Percentiles rank a stretch among this genome's conserved stretches.
phyloP scores from a whole-genome alignment of 2,329 filamentous ascomycete genomes.

The Tolypocladium amazonense region DNA sequence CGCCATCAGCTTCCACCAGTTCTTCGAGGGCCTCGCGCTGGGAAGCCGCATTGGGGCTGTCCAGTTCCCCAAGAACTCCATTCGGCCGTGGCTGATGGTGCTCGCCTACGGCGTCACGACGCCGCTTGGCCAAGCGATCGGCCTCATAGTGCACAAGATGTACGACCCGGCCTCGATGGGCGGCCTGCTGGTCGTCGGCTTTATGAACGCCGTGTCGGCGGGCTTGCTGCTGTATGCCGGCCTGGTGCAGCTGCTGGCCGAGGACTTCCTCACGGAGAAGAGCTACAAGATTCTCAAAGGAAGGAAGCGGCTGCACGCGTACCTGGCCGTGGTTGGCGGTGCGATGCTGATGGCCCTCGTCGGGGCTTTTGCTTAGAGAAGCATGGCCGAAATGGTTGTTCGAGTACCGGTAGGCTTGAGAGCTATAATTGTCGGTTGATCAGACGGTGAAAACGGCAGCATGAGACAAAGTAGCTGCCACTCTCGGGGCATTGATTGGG shows the following conservation, averaged over 20 bases:
- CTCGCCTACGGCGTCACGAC: slow-evolving; percentile 68
- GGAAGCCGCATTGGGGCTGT: slow-evolving; percentile 78
- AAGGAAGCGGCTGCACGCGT: slow-evolving; percentile 50
- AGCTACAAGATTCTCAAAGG: slow-evolving; percentile 59
- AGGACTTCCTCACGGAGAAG: slow-evolving; percentile 72
- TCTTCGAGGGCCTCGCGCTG: slow-evolving; percentile 78
- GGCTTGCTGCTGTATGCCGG: slow-evolving; percentile 75
- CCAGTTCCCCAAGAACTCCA: slow-evolving; percentile 62
- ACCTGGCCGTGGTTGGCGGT: slow-evolving; percentile 50
- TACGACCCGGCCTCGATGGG: slow-evolving; percentile 64
- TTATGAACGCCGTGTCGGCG: slow-evolving; percentile 79
- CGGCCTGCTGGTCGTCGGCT: slow-evolving; percentile 70
- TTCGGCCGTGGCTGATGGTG: slow-evolving; percentile 76
- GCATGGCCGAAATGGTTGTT: too few species aligned
- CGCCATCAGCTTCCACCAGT: slow-evolving; percentile 77
- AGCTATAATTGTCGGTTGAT: neutral
- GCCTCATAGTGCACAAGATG: slow-evolving; percentile 63
- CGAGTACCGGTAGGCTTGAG: neutral
- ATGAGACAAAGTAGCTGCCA: neutral
- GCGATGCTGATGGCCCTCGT: slow-evolving; percentile 61
- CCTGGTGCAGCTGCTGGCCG: slow-evolving; percentile 72
- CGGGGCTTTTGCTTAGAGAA: slow-evolving; percentile 54
- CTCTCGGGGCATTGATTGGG: neutral
- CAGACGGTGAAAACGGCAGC: neutral
- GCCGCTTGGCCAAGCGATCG: slow-evolving; percentile 74